Base-by-base conservation (phyloP, 441 rosid genomes). In the Croton setiger region DNA sequence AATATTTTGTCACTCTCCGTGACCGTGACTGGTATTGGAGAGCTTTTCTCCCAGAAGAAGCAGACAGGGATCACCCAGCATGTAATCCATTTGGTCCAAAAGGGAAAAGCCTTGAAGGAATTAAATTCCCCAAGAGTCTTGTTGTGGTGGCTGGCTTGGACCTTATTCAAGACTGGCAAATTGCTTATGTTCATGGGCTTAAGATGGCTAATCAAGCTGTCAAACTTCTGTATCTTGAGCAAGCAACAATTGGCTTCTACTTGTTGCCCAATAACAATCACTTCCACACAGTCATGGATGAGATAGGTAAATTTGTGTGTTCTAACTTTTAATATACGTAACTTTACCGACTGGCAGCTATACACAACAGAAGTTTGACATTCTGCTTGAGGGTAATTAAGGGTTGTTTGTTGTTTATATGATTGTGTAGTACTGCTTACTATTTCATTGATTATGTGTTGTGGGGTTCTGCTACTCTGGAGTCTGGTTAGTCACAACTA, bases 21-120 rank as follows among this genome's bases (percentile, higher is more conserved):
- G 99, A 92, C 21, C 85, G 99, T 1, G 93, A 95, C 57, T 95
- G 99, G 99, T 95, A 94, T 71, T 94, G 98, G 98, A 79, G 88
- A 65, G 98, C 98, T 49, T 92, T 73, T 63, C 78, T 94, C 4
- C 98, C 98, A 0, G 87, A 86, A 65, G 94, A 89, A 15, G 96
- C 87, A 67, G 93, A 88, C 58, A 84, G 97, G 69, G 89, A 90
- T 67, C 98, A 94, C 70, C 92, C 91, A 0, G 98, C 98, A 2
- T 91, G 97, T 66, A 95, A 90, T 71, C 94, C 97, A 0, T 92
- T 95, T 59, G 98, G 99, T 15, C 94, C 93, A 8, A 71, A 86
- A 3, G 98, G 97, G 15, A 75, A 67, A 48, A 74, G 68, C 72
- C 77, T 90, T 0, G 33, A 76, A 67, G 90, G 94, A 10, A 49